These are phyloP conservation scores for Gypsophila paniculata DNA, from an alignment of 179 eudicot genomes.

Conservation along the genomic window DNA sequence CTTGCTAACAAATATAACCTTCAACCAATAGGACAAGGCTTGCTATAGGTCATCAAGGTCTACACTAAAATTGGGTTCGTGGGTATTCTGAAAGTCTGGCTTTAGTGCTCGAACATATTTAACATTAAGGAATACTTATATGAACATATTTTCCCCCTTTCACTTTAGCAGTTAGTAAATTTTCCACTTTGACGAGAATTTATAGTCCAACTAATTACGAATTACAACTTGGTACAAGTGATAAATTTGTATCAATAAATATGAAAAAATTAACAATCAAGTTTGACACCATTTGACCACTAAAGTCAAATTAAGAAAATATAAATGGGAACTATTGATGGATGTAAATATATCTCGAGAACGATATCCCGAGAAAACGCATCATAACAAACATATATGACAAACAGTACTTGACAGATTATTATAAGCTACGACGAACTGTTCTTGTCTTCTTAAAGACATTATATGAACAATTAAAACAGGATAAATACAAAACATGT, in stretches of 20 bases:
- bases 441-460: background rate
- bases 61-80: background rate
- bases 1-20: background rate
- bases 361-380: background rate
- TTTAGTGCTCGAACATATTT: too few species aligned
- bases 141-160: background rate
- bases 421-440: background rate
- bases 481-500: slow-evolving; percentile 20
- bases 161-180: background rate
- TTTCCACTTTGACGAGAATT: background rate
- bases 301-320: too few species aligned
- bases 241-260: background rate
- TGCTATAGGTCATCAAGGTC: background rate
- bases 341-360: background rate
- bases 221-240: background rate
- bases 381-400: background rate
- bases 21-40: background rate
- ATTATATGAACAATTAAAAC: background rate
- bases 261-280: background rate
- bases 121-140: too few species aligned
- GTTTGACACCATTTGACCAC: too few species aligned
- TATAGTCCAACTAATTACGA: background rate
- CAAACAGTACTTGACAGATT: background rate
- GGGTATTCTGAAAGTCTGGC: too few species aligned
- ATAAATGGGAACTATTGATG: too few species aligned